Evolutionary conservation across 306 rosid genomes (phyloP), one percentile per base, ranked within the genome.

Genomic region (Ammopiptanthus mongolicus): DNA sequence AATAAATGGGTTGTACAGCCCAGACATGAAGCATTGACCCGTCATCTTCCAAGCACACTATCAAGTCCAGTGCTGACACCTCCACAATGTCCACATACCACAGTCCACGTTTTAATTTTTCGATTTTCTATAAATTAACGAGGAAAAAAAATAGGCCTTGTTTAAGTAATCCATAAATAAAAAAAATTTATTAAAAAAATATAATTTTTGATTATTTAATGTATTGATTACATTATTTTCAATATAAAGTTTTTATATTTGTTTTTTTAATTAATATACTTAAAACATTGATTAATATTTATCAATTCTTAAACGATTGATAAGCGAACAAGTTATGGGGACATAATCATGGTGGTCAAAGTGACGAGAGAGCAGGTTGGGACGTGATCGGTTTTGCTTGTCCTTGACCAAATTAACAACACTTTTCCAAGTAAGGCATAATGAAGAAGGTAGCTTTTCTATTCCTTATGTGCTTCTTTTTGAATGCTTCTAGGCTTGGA

Each of bases 261-360:
- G n/a, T n/a, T n/a, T n/a, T n/a, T n/a, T n/a, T n/a, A n/a, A n/a
- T n/a, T n/a, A n/a, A n/a, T n/a, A n/a, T n/a, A n/a, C n/a, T n/a
- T n/a, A n/a, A n/a, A n/a, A n/a, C n/a, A n/a, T n/a, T n/a, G n/a
- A n/a, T n/a, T n/a, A n/a, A n/a, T n/a, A n/a, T n/a, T n/a, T n/a
- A n/a, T n/a, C n/a, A n/a, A n/a, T 6, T 29, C 14, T 59, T 50
- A 37, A 3, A 36, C 8, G 3, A n/a, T 44, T 46, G 50, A 25
- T 34, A 25, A 48, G 58, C 37, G 31, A 41, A 18, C 53, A 29
- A 15, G 10, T 3, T 6, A n/a, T 2, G 28, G 58, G 15, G 14
- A 42, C 44, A 68, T 34, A 50, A 74, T 74, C 5, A 83, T 79
- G 71, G 9, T 59, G 64, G 87, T 79, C 79, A 79, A 71, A 75